Evolutionary conservation across 1,284 basidiomycete genomes (phyloP), one percentile per base, ranked within the genome.

Genomic region (Pseudozyma sp.): DNA sequence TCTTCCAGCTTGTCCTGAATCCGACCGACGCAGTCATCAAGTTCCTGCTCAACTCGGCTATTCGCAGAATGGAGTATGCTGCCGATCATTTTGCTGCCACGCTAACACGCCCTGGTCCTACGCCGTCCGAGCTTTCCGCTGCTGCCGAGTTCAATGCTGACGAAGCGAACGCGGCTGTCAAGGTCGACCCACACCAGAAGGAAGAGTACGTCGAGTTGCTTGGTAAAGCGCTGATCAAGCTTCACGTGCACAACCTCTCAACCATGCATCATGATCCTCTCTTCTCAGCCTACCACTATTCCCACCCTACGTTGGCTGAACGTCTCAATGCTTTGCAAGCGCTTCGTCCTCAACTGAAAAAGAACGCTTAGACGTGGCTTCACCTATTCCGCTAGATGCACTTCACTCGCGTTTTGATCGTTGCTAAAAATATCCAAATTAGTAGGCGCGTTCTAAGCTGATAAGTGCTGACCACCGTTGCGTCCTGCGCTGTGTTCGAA

Each of bases 261-360:
- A 76, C 81, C n/a, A 82, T 84, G 78, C 79, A 84, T 55, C 77
- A 83, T 59, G 83, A 84, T 36, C 65, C 80, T 13, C 76, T 83
- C 40, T 84, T 82, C 53, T 80, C 79, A 16, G 82, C 82, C 11
- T 83, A 82, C 49, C 81, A 83, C 58, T 77, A 84, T 58, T 79
- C 76, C 14, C 83, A 84, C 44, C 83, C 83, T 3, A 82, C 82
- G 4, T 60, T 84, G 11, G 67, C 77, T 6, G 83, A 84, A 71
- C 70, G 83, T 12, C 73, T 83, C 13, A 67, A 72, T 13, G 78
- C 78, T 35, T 58, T 80, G 48, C 62, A 73, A 18, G 49, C 55
- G 9, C 52, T 71, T 14, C 56, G 59, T 13, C 63, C 69, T 25
- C 52, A 52, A 3, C 59, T 66, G 44, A 63, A 71, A 25, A 62